phyloP scores from a whole-genome alignment of 305 asterid species.

The Plantago coronopus region DNA sequence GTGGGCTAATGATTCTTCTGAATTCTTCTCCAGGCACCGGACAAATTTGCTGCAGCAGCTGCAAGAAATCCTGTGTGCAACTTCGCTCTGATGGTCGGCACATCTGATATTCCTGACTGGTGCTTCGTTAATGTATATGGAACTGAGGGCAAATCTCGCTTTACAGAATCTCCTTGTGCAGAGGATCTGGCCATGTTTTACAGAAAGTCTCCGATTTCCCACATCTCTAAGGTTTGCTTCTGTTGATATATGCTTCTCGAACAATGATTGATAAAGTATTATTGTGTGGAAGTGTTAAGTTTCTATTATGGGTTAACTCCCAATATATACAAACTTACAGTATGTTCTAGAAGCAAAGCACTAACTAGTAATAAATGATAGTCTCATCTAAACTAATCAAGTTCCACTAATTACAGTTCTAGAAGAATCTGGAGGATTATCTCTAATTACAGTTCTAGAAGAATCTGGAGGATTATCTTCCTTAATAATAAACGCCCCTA shows the following conservation, averaged over 20 bases:
- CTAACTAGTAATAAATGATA: no score
- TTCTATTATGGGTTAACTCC: no score
- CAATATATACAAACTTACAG: no score
- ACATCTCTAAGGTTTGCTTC: slow-evolving; percentile 47
- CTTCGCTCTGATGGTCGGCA: slow-evolving; percentile 58
- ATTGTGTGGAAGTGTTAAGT: no score
- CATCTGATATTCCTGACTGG: slow-evolving; percentile 67
- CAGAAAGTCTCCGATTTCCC: slow-evolving; percentile 54
- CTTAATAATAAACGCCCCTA: no score
- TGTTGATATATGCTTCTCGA: neutral
- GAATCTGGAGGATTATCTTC: no score
- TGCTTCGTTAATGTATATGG: slow-evolving; percentile 51
- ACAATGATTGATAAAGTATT: no score
- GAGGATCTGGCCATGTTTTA: slow-evolving; percentile 40
- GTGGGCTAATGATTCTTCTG: neutral
- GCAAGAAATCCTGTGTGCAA: slow-evolving; percentile 64
- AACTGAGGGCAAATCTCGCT: slow-evolving; percentile 40
- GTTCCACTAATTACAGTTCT: no score
- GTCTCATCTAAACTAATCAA: no score
- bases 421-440: no score
- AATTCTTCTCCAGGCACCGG: slow-evolving; percentile 46
- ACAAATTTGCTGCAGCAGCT: slow-evolving; percentile 51
- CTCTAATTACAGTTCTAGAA: no score
- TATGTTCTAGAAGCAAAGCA: no score
- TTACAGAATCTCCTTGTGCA: slow-evolving; percentile 47